phyloP scores from a whole-genome alignment of 1,284 basidiomycete species.

The Malassezia equina region DNA sequence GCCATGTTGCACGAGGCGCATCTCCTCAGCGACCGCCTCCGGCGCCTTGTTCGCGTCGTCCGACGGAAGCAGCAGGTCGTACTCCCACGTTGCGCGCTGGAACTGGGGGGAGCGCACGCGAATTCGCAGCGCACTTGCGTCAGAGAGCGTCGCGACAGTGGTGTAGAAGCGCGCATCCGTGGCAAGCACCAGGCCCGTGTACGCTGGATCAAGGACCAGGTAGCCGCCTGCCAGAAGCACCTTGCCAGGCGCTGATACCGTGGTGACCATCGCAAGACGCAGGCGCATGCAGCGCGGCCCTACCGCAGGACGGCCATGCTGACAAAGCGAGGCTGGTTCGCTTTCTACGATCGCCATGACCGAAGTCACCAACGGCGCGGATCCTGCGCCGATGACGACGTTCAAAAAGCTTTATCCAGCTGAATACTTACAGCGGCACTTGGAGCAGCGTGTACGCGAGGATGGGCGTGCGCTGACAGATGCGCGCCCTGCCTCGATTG shows the following conservation, averaged over 20 bases:
- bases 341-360: background rate
- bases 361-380: background rate
- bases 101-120: slow-evolving; percentile 86
- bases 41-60: background rate
- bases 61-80: slow-evolving; percentile 42
- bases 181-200: slow-evolving; percentile 52
- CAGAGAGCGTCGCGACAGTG: slow-evolving; percentile 29
- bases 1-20: background rate
- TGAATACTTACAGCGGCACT: slow-evolving; percentile 11
- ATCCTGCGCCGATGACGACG: slow-evolving; percentile 3
- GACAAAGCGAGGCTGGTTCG: background rate
- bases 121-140: slow-evolving; percentile 47
- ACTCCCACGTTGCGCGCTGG: slow-evolving; percentile 65
- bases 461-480: slow-evolving; percentile 11
- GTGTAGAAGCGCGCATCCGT: slow-evolving; percentile 91
- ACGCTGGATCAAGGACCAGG: slow-evolving; percentile 45
- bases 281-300: no score
- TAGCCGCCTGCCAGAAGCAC: slow-evolving; percentile 59
- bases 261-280: slow-evolving; percentile 47
- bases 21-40: background rate
- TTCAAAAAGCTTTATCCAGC: slow-evolving; percentile 17
- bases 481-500: background rate
- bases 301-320: background rate
- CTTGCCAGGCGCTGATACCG: slow-evolving; percentile 86
- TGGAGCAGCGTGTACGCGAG: slow-evolving; percentile 13